Base-by-base conservation (phyloP, 495 filamentous ascomycete species). In the Penicillium canescens region DNA sequence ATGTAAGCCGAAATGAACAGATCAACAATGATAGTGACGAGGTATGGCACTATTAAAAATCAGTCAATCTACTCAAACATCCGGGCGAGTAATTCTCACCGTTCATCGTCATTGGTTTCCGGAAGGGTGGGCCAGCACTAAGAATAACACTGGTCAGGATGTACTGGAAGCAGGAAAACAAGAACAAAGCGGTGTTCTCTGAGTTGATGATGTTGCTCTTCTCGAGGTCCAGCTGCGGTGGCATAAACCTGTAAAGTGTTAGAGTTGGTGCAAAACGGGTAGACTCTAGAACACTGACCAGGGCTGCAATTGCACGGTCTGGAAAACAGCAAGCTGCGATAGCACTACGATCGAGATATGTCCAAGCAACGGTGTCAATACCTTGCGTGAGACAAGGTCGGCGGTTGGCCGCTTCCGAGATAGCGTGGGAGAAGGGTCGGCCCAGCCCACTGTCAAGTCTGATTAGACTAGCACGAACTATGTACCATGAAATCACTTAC, bases 101-200 rank as follows among this genome's bases (percentile, higher is more conserved):
- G 68, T 98, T 99, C 39, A 85, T 75, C 20, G 74, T 73, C 79
- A 96, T 91, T 9, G 84, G 76, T 62, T 91, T 88, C 44, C 95
- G 78, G 71, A 95, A 99, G 8, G 95, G 95, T 14, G 82, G 82
- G 6, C 95, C 95, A 39, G 93, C 89, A 59, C 87, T 96, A 12
- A 98, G 78, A 12, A 98, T 88, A 50, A 97, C 78, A 12, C 88
- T 95, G 1, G 90, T 84, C 33, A 96, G 76, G 37, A 94, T 92
- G 70, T 99, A 99, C 69, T 98, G 92, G 63, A 89, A 98, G 60
- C 90, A 96, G 1, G 90, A 96, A 20, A 91, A 74, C 41, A 97
- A 71, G 71, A 97, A 99, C 14, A 99, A 73, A 0, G 86, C 82
- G 0, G 92, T 95, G 59, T 98, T 97, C 65, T 97, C 87, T 11